Percentiles rank a stretch among this genome's conserved stretches.
These are phyloP conservation scores for Datura wrightii DNA, from an alignment of 257 asterid genomes.

Conservation along the genomic window DNA sequence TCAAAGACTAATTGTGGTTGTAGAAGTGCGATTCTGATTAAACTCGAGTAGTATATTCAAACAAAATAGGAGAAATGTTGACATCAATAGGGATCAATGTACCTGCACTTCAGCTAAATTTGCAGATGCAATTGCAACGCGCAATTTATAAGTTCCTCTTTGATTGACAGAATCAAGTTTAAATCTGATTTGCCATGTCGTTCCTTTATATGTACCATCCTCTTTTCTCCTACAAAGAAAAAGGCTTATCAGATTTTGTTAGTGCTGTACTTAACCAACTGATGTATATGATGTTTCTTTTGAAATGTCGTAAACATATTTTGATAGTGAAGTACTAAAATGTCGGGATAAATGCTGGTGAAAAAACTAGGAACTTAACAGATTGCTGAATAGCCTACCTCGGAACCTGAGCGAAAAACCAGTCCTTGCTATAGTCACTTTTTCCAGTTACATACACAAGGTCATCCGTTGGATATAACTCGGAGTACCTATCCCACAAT, in stretches of 20 bases:
- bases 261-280: too few species aligned
- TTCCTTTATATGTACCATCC: conserved; percentile 51
- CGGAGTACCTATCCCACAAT: conserved; percentile 71
- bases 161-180: conserved; percentile 39
- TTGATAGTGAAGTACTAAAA: neutral
- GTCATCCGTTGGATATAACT: conserved; percentile 44
- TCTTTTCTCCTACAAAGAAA: conserved; percentile 48
- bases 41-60: neutral
- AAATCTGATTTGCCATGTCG: conserved; percentile 77
- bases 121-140: conserved; percentile 74
- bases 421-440: conserved; percentile 69
- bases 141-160: conserved; percentile 52
- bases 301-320: neutral
- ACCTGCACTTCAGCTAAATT: conserved; percentile 65
- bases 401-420: conserved; percentile 86
- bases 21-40: neutral
- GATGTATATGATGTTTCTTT: too few species aligned
- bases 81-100: neutral
- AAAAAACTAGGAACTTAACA: neutral
- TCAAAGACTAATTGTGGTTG: neutral
- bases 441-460: conserved; percentile 62
- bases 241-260: too few species aligned
- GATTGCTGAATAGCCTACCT: conserved; percentile 50
- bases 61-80: neutral
- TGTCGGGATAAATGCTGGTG: neutral